Evolutionary conservation across 331 rosid species (phyloP).

Genomic region (Malus hybrid): DNA sequence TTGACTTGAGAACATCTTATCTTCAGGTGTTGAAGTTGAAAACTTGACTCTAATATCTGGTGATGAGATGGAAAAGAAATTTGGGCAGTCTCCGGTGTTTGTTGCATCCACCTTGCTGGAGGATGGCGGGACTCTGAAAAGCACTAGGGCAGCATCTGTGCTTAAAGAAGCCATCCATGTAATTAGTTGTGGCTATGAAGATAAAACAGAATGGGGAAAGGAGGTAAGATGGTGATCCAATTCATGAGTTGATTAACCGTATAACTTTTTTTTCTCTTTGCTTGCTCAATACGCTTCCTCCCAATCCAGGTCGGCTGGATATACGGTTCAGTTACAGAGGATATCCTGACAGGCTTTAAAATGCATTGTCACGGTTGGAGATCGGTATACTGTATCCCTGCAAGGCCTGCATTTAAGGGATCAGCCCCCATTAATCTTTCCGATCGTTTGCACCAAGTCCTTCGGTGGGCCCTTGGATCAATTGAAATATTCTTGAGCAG

Average conservation of each 20-base stretch:
- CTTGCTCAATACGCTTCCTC: not conserved
- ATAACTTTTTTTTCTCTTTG: too few species aligned
- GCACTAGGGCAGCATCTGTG: slow-evolving; percentile 16
- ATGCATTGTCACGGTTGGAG: slow-evolving; percentile 42
- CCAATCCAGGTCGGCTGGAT: slow-evolving; percentile 38
- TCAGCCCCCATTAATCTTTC: slow-evolving; percentile 34
- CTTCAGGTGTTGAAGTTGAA: slow-evolving; percentile 21
- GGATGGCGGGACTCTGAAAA: slow-evolving; percentile 22
- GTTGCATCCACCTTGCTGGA: slow-evolving; percentile 29
- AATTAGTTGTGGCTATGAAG: slow-evolving; percentile 37
- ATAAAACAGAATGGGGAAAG: slow-evolving; percentile 40
- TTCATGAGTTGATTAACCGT: not conserved
- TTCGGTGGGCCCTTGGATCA: slow-evolving; percentile 34
- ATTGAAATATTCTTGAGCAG: slow-evolving; percentile 34
- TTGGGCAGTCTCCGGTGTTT: slow-evolving; percentile 33
- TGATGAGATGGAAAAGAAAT: slow-evolving; percentile 26
- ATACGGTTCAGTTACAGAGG: slow-evolving; percentile 34
- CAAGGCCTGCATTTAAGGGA: slow-evolving; percentile 33
- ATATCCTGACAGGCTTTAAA: slow-evolving; percentile 33
- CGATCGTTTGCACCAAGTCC: slow-evolving; percentile 35
- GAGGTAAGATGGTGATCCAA: slow-evolving; percentile 16
- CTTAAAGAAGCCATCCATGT: slow-evolving; percentile 40
- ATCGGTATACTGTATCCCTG: slow-evolving; percentile 31
- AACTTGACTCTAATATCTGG: slow-evolving; percentile 1
- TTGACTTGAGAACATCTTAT: slow-evolving; percentile 6